A percentile compares a stretch with the other conserved stretches of the same genome.
phyloP scores from a whole-genome alignment of 805 yeast species.

The Ogataea saltuana region DNA sequence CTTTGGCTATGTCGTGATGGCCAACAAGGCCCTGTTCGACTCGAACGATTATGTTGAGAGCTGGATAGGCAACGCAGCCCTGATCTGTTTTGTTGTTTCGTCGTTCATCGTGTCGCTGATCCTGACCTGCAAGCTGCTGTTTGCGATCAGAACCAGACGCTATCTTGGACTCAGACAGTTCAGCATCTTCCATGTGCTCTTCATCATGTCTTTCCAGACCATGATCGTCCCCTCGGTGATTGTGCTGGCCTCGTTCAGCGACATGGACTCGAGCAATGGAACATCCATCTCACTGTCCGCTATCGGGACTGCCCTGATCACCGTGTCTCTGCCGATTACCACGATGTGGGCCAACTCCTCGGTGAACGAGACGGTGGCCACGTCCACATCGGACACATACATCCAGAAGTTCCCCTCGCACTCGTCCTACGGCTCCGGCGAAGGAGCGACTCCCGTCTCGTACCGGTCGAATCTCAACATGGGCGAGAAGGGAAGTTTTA shows the following conservation, averaged over 20 bases:
- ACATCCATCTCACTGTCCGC: slow-evolving; percentile 45
- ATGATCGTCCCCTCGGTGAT: slow-evolving; percentile 75
- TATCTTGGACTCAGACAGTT: slow-evolving; percentile 79
- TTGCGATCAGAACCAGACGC: slow-evolving; percentile 73
- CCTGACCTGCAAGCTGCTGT: slow-evolving; percentile 60
- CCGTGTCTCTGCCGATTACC: slow-evolving; percentile 75
- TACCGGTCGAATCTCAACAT: slow-evolving; percentile 11
- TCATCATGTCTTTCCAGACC: slow-evolving; percentile 82
- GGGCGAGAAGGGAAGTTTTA: slow-evolving; percentile 12
- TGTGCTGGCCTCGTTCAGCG: slow-evolving; percentile 52
- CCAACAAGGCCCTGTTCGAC: slow-evolving; percentile 38
- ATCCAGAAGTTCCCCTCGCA: slow-evolving; percentile 21
- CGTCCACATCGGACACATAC: slow-evolving; percentile 35
- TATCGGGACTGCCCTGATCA: slow-evolving; percentile 60
- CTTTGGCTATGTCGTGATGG: slow-evolving; percentile 50
- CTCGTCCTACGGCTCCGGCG: slow-evolving; percentile 18
- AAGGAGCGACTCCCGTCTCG: slow-evolving; percentile 14
- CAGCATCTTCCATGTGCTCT: slow-evolving; percentile 74
- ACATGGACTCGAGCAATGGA: slow-evolving; percentile 37
- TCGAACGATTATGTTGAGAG: slow-evolving; percentile 21
- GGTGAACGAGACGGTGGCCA: slow-evolving; percentile 48
- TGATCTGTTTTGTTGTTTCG: slow-evolving; percentile 67
- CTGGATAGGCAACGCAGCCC: slow-evolving; percentile 53
- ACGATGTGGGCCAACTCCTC: slow-evolving; percentile 86
- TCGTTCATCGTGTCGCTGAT: slow-evolving; percentile 62